Evolutionary conservation across 768 basidiomycete genomes (phyloP).

Genomic region (Mycena epipterygia): DNA sequence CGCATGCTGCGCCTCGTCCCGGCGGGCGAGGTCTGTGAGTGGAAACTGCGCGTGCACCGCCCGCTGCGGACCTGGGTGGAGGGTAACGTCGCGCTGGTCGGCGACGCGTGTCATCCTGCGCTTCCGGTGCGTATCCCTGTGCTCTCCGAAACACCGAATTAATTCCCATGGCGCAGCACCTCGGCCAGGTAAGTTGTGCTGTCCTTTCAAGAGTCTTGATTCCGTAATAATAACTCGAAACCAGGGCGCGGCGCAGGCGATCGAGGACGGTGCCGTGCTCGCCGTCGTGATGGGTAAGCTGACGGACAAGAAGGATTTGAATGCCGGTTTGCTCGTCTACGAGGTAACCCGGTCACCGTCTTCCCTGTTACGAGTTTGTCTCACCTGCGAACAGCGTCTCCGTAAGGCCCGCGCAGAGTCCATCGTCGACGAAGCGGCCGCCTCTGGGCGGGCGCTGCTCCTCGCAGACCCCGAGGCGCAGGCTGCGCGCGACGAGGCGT

Average conservation of each 20-base stretch:
- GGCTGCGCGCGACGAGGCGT: constrained; percentile 39
- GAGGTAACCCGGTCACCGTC: constrained; percentile 4
- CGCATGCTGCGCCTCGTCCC: constrained; percentile 51
- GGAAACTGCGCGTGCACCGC: constrained; percentile 55
- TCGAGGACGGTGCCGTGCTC: constrained; percentile 56
- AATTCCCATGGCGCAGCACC: constrained; percentile 10
- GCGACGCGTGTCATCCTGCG: constrained; percentile 53
- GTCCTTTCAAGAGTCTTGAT: background rate
- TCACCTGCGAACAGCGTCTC: constrained; percentile 24
- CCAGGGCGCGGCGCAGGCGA: constrained; percentile 56
- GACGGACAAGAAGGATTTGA: constrained; percentile 8
- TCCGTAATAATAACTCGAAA: background rate
- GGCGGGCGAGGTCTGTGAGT: constrained; percentile 52
- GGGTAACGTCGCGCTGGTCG: constrained; percentile 47
- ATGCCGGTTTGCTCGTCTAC: constrained; percentile 36
- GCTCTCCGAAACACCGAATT: background rate
- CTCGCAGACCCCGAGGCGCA: constrained; percentile 34
- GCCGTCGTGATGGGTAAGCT: constrained; percentile 44
- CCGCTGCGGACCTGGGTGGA: constrained; percentile 56
- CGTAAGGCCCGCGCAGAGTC: constrained; percentile 38
- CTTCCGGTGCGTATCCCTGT: constrained; percentile 25
- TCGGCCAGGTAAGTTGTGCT: constrained; percentile 23
- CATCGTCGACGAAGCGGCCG: constrained; percentile 38
- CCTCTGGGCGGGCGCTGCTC: constrained; percentile 31
- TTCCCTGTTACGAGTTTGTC: background rate